Evolutionary conservation across 2,329 filamentous ascomycete genomes (phyloP), one percentile per base, ranked within the genome.

Genomic region (Colletotrichum filicis): DNA sequence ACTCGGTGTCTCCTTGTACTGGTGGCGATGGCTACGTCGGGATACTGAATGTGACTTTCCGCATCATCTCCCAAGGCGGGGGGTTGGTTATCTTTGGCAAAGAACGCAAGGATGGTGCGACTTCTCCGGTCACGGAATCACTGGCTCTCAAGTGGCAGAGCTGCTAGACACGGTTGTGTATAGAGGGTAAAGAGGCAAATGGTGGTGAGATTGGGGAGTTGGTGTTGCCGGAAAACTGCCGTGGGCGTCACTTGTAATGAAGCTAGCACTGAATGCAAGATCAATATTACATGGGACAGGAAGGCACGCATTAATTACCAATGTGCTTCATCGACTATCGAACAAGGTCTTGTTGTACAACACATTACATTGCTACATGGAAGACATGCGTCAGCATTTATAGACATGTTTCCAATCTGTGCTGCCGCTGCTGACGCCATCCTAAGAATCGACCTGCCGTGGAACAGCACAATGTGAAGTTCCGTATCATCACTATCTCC

Each of bases 31-130:
- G 71, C 2, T 52, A 69, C 32, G 74, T 75, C 6, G 75, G 75
- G n/a, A 74, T 76, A 28, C 66, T 76, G 7, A 76, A 75, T 30
- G 63, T 75, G 11, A 68, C 65, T 28, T 73, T 75, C 59, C 71
- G 74, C 63, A 71, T 76, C 68, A 52, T 76, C 42, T 56, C 74
- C 16, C 56, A 71, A 35, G 59, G 52, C n/a, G 71, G 71, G 2
- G 32, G 26, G 12, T 46, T 52, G 26, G 59, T 74, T 12, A 26
- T 65, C 5, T 75, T 76, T 46, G 74, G 74, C 6, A 69, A 42
- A n/a, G 63, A 71, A 61, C 58, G 30, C 5, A 58, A 52, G 37
- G 70, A 66, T 12, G 56, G 35, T 28, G 62, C 28, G 14, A 60
- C 55, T 11, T 53, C 55, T 5, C 64, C 74, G 16, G 74, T 74